Percentiles rank a stretch among this genome's conserved stretches.
Conservation (phyloP, 805 yeast genomes). For the Suhomyces kilbournensis region DNA sequence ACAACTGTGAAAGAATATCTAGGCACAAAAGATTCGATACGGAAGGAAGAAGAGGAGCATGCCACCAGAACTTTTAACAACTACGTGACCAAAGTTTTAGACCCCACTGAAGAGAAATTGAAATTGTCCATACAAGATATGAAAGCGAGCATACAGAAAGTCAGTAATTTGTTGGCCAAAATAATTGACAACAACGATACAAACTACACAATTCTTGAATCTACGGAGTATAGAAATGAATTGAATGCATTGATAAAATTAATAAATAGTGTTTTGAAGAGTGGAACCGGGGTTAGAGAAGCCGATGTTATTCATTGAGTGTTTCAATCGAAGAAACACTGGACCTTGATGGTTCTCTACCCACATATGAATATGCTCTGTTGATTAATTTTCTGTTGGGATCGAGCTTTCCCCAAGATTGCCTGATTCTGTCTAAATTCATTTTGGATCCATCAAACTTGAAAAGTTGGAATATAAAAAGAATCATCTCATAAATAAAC, state of each 20-base stretch:
- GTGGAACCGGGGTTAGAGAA: not conserved
- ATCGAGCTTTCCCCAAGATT: constrained; percentile 38
- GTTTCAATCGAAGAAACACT: constrained; percentile 10
- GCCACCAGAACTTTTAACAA: constrained; percentile 10
- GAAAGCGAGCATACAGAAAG: constrained; percentile 6
- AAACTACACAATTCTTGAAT: constrained; percentile 2
- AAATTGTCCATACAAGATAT: constrained; percentile 13
- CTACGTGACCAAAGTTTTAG: constrained; percentile 10
- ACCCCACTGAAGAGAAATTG: constrained; percentile 13
- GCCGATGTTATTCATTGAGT: not conserved
- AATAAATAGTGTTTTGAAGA: constrained; percentile 12
- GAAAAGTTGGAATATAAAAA: constrained; percentile 31
- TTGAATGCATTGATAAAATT: constrained; percentile 13
- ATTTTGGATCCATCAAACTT: constrained; percentile 39
- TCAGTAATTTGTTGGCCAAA: not conserved
- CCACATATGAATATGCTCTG: constrained; percentile 32
- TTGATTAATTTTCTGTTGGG: constrained; percentile 38
- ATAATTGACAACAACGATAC: not conserved
- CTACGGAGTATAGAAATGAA: constrained; percentile 15
- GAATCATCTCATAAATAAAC: constrained; percentile 32
- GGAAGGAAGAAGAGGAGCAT: constrained; percentile 13
- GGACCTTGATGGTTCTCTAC: constrained; percentile 15
- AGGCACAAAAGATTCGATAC: constrained; percentile 18
- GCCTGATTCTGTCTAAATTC: constrained; percentile 42
- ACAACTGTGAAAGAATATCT: constrained; percentile 32